Evolutionary conservation across 108 stramenopile species (phyloP).

Genomic region (Schizochytrium sp.): DNA sequence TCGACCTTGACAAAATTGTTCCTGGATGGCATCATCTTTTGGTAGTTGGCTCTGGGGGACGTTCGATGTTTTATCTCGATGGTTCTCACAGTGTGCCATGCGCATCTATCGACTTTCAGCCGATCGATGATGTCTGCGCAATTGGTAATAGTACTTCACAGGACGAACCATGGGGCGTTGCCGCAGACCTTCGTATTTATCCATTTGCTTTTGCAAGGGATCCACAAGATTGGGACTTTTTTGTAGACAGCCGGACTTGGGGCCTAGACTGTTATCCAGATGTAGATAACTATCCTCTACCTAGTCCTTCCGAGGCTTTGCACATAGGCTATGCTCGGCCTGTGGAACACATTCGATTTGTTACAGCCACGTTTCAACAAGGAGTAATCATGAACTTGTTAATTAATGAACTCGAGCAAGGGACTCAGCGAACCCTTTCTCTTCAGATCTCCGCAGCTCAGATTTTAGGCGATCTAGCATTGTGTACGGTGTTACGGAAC

Average conservation of each 20-base stretch:
- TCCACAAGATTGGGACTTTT: conserved; percentile 3
- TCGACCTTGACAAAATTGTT: neutral
- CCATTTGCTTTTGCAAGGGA: conserved; percentile 30
- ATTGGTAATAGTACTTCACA: neutral
- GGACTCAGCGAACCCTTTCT: neutral
- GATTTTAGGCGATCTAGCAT: conserved; percentile 22
- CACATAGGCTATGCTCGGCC: neutral
- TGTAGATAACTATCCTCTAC: neutral
- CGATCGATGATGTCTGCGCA: neutral
- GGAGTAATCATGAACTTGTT: conserved; percentile 5
- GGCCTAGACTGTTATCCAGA: conserved; percentile 12
- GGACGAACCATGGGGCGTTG: conserved; percentile 38
- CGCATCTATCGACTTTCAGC: neutral
- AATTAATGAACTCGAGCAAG: neutral
- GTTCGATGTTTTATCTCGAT: neutral
- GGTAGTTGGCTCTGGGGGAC: neutral
- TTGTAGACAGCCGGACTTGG: conserved; percentile 34
- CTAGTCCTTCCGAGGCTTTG: neutral
- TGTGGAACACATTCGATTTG: neutral
- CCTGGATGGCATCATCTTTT: conserved; percentile 41
- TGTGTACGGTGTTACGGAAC: neutral
- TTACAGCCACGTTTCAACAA: neutral
- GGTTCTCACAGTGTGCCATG: neutral
- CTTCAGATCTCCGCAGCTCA: neutral
- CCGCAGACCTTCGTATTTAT: conserved; percentile 48